phyloP scores from a whole-genome alignment of 371 early-diverging fungal species.

The Syncephalastrum contaminatum region DNA sequence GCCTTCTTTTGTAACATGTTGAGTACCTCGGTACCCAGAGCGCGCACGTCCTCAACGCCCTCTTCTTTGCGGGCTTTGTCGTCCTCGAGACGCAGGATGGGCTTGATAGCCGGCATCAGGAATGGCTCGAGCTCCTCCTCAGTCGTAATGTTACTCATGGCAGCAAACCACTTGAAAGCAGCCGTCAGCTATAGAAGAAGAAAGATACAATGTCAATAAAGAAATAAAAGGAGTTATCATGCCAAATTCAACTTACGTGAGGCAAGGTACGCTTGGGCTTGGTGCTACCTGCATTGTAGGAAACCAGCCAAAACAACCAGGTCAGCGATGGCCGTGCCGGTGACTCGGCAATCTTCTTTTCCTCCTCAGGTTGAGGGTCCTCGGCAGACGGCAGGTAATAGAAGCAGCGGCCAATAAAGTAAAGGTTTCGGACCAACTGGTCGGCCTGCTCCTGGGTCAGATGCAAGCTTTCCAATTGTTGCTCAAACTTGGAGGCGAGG shows the following conservation, averaged over 20 bases:
- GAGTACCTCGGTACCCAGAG: constrained; percentile 77
- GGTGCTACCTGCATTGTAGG: constrained; percentile 44
- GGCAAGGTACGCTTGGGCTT: too few relatives aligned
- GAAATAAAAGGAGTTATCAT: too few relatives aligned
- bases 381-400: constrained; percentile 44
- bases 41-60: too few relatives aligned
- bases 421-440: constrained; percentile 91
- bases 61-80: constrained; percentile 48
- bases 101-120: constrained; percentile 69
- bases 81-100: constrained; percentile 77
- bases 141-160: constrained; percentile 67
- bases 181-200: constrained; percentile 57
- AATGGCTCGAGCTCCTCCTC: constrained; percentile 60
- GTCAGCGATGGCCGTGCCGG: constrained; percentile 36
- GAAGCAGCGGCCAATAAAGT: constrained; percentile 85
- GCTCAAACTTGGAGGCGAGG: constrained; percentile 59
- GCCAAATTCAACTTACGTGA: too few relatives aligned
- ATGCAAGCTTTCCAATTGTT: constrained; percentile 73
- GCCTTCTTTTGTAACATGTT: constrained; percentile 75
- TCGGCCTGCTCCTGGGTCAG: constrained; percentile 79
- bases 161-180: constrained; percentile 92
- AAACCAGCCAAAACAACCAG: constrained; percentile 58
- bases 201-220: too few relatives aligned
- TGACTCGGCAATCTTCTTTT: constrained; percentile 17
- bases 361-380: constrained; percentile 36